These are phyloP conservation scores for Polyplosphaeria fusca DNA, from an alignment of 495 filamentous ascomycete species.

Conservation along the genomic window DNA sequence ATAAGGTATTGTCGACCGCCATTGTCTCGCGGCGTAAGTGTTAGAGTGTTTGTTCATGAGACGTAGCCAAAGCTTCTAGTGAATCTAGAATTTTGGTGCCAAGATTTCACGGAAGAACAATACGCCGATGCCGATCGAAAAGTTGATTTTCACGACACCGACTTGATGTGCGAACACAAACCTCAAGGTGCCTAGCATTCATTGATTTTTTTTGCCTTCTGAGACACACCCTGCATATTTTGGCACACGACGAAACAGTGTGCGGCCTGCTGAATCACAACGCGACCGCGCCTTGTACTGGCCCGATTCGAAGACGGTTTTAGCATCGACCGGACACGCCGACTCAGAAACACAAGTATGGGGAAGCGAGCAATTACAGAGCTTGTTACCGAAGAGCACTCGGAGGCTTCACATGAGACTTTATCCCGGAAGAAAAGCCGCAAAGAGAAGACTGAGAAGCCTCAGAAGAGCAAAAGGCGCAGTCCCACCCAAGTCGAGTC, in stretches of 20 bases:
- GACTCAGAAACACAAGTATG: too few species aligned
- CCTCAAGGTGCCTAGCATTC: too few species aligned
- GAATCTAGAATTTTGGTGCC: constrained; percentile 11
- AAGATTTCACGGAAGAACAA: constrained; percentile 20
- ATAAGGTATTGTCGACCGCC: constrained; percentile 31
- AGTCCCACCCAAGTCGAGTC: too few species aligned
- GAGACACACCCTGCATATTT: too few species aligned
- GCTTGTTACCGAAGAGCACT: constrained; percentile 16
- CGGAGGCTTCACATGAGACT: background rate
- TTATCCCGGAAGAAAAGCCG: constrained; percentile 31
- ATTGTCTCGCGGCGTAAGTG: constrained; percentile 6
- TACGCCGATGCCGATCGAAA: constrained; percentile 5
- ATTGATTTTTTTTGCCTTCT: background rate
- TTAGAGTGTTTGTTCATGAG: constrained; percentile 1
- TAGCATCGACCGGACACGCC: too few species aligned
- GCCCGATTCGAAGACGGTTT: background rate
- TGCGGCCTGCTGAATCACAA: too few species aligned
- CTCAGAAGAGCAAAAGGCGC: background rate
- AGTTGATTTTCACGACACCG: constrained; percentile 6
- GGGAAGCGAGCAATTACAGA: constrained; percentile 29
- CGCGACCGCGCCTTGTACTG: too few species aligned
- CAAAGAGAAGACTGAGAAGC: constrained; percentile 31
- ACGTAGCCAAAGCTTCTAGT: too few species aligned
- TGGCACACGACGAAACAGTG: too few species aligned
- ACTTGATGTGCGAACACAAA: too few species aligned